Percentiles rank a stretch among this genome's conserved stretches.
phyloP scores from a whole-genome alignment of 2,329 filamentous ascomycete species.

The Phialophora macrospora region DNA sequence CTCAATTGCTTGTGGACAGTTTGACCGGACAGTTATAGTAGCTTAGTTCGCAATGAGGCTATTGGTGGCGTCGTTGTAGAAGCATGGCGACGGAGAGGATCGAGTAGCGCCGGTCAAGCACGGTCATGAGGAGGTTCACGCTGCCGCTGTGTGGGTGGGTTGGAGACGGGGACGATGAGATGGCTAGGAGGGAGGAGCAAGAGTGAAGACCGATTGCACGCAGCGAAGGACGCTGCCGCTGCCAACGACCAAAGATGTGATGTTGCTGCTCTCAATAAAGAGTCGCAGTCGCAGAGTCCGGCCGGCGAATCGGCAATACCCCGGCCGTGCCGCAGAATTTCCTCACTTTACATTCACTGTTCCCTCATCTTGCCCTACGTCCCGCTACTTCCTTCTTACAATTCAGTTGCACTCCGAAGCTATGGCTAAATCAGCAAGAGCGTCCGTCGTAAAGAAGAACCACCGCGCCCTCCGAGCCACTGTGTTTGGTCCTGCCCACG shows the following conservation, averaged over 20 bases:
- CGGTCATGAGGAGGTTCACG: background rate
- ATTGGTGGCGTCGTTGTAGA: constrained; percentile 12
- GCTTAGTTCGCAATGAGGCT: background rate
- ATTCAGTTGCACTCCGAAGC: constrained; percentile 37
- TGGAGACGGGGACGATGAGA: background rate
- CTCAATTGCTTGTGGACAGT: constrained; percentile 3
- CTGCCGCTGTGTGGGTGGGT: background rate
- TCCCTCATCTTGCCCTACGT: background rate
- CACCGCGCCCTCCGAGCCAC: constrained; percentile 77
- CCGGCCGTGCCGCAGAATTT: constrained; percentile 10
- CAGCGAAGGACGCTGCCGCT: background rate
- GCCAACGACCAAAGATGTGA: background rate
- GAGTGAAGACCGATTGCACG: background rate
- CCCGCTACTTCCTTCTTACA: background rate
- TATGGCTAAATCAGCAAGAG: constrained; percentile 88
- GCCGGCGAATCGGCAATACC: constrained; percentile 16
- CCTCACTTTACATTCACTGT: background rate
- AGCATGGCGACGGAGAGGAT: constrained; percentile 11
- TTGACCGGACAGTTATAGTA: constrained; percentile 7
- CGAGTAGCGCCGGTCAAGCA: background rate
- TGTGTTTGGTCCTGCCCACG: constrained; percentile 83
- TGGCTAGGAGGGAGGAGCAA: background rate
- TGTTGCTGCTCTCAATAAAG: constrained; percentile 13
- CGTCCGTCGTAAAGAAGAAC: constrained; percentile 81
- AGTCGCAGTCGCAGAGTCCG: constrained; percentile 12